Percentiles rank a stretch among this genome's conserved stretches.
Conservation (phyloP, 176 grass and related monocot genomes). For the Puccinellia tenuiflora region DNA sequence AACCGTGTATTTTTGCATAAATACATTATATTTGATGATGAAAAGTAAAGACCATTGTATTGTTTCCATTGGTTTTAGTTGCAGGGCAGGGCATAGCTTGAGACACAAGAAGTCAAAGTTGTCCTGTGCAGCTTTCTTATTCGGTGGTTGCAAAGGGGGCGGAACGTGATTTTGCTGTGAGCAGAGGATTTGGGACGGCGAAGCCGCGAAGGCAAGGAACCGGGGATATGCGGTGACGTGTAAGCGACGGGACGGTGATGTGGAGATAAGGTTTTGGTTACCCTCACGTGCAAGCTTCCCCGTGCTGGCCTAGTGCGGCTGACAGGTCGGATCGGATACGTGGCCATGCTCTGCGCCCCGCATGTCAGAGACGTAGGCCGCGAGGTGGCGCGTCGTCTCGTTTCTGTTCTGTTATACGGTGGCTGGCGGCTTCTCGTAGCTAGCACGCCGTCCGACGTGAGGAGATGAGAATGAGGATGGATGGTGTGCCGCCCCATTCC, state of each 20-base stretch:
- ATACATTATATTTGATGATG: too few relatives aligned
- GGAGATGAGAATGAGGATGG: too few relatives aligned
- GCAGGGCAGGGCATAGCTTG: too few relatives aligned
- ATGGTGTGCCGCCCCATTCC: too few relatives aligned
- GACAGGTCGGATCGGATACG: background rate
- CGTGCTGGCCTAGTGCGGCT: background rate
- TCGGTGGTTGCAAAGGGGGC: rapidly evolving
- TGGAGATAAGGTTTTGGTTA: slow-evolving; percentile 12
- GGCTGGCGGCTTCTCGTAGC: too few relatives aligned
- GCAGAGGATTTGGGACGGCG: background rate
- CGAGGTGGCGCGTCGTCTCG: too few relatives aligned
- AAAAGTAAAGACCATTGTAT: too few relatives aligned
- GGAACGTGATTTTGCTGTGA: background rate
- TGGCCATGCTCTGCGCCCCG: rapidly evolving
- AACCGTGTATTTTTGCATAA: too few relatives aligned
- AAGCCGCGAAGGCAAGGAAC: background rate
- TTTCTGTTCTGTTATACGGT: too few relatives aligned
- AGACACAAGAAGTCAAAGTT: too few relatives aligned
- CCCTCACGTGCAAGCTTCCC: background rate
- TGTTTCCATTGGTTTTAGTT: too few relatives aligned
- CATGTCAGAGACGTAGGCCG: too few relatives aligned
- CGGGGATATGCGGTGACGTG: slow-evolving; percentile 35
- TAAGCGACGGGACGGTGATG: background rate
- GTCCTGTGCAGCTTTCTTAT: rapidly evolving
- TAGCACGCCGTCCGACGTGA: background rate